These are phyloP conservation scores for Punica granatum DNA, from an alignment of 345 rosid genomes.

Conservation along the genomic window DNA sequence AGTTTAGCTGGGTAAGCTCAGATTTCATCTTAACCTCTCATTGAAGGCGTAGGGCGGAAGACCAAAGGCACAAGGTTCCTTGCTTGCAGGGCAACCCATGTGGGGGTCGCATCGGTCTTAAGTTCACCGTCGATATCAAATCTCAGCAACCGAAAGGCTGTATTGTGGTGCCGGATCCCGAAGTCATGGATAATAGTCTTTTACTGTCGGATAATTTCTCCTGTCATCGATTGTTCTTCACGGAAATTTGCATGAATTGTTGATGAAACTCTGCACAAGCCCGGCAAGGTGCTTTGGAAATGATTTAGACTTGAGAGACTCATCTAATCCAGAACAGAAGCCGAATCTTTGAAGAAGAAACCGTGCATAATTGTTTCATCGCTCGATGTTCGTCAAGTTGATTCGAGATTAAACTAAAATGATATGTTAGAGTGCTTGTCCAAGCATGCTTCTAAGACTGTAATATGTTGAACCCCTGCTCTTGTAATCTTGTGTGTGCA, in stretches of 20 bases:
- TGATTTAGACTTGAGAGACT: not conserved
- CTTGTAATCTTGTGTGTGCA: not conserved
- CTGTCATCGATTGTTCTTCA: too few relatives aligned
- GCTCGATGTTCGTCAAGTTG: not conserved
- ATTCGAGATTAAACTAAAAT: not conserved
- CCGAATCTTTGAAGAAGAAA: not conserved
- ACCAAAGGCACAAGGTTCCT: not conserved
- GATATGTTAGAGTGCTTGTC: too few relatives aligned
- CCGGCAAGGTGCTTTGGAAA: not conserved
- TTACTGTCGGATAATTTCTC: too few relatives aligned
- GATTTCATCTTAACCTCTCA: not conserved
- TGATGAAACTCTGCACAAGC: too few relatives aligned
- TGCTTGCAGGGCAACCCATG: not conserved
- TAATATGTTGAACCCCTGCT: too few relatives aligned
- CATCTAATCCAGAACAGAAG: not conserved
- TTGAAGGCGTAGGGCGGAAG: not conserved
- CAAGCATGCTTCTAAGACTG: too few relatives aligned
- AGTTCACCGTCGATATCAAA: too few relatives aligned
- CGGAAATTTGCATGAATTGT: too few relatives aligned
- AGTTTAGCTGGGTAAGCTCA: slow-evolving; percentile 9
- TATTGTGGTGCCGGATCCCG: too few relatives aligned
- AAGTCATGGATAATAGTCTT: too few relatives aligned
- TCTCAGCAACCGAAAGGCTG: too few relatives aligned
- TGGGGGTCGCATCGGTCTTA: not conserved
- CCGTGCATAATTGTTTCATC: not conserved